A percentile compares a stretch with the other conserved stretches of the same genome.
Conservation (phyloP, 2,329 filamentous ascomycete genomes). For the Epichloe elymi region DNA sequence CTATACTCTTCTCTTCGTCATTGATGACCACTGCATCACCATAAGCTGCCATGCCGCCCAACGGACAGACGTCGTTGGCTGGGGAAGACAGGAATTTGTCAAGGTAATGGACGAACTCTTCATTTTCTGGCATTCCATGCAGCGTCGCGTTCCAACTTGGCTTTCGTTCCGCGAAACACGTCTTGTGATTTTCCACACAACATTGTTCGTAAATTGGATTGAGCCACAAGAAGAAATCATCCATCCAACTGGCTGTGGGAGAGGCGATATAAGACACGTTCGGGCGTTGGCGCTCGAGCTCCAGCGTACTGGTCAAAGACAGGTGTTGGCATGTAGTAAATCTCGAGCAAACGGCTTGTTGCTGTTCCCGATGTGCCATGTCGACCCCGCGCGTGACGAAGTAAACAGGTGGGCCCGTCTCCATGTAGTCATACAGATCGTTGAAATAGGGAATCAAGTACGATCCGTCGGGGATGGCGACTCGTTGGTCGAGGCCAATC, state of each 20-base stretch:
- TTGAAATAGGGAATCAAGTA: constrained; percentile 96
- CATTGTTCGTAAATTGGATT: constrained; percentile 64
- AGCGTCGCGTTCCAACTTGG: constrained; percentile 85
- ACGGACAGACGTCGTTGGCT: constrained; percentile 70
- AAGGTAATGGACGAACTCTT: constrained; percentile 83
- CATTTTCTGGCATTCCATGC: constrained; percentile 78
- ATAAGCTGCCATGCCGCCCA: constrained; percentile 82
- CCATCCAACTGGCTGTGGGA: constrained; percentile 87
- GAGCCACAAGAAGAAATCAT: constrained; percentile 95
- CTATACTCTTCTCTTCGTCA: constrained; percentile 49
- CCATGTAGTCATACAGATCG: constrained; percentile 85
- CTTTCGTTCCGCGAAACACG: constrained; percentile 66
- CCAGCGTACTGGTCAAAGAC: constrained; percentile 79
- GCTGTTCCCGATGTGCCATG: constrained; percentile 58
- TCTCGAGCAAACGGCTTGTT: constrained; percentile 78
- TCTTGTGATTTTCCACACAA: constrained; percentile 56
- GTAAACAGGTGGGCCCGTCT: constrained; percentile 85
- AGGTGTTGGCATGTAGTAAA: constrained; percentile 79
- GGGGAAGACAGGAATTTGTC: constrained; percentile 70
- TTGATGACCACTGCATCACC: constrained; percentile 73
- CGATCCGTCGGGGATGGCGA: constrained; percentile 84
- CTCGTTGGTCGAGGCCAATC: constrained; percentile 84
- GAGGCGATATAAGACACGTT: constrained; percentile 80
- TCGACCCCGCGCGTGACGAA: constrained; percentile 82
- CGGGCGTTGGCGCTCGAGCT: constrained; percentile 84